Evolutionary conservation across 2,329 filamentous ascomycete species (phyloP).

Genomic region (Ceratocystis cubensis): DNA sequence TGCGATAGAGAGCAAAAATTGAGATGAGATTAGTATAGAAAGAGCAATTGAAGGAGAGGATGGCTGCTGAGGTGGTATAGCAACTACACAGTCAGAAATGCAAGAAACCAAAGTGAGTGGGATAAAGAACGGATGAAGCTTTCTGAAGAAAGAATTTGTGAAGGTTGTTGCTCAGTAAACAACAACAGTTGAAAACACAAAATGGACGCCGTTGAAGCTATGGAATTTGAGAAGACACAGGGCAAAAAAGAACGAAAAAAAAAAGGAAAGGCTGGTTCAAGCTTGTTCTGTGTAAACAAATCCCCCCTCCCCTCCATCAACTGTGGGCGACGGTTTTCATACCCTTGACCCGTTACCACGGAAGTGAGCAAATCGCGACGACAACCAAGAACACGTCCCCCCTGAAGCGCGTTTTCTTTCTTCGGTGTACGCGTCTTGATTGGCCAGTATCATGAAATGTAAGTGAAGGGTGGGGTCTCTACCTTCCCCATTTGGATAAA

Average conservation of each 20-base stretch:
- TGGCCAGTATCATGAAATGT: neutral
- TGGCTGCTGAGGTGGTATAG: neutral
- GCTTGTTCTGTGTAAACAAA: neutral
- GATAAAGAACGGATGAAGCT: neutral
- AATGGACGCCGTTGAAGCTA: neutral
- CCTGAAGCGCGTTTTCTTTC: neutral
- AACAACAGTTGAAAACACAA: neutral
- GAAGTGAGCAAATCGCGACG: conserved; percentile 2
- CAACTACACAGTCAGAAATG: neutral
- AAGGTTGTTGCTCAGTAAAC: neutral
- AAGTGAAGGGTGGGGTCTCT: neutral
- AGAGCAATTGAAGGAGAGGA: neutral
- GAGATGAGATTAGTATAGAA: neutral
- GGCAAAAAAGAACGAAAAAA: neutral
- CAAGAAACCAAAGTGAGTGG: neutral
- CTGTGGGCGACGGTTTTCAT: neutral
- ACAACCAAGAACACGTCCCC: neutral
- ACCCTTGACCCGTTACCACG: conserved; percentile 7
- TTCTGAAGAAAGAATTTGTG: neutral
- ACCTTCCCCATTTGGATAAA: neutral
- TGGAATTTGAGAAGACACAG: neutral
- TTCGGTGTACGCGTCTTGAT: neutral
- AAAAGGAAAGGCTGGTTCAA: neutral
- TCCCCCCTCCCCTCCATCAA: neutral
- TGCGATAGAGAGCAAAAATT: neutral